These are phyloP conservation scores for Cucurbita pepo DNA, from an alignment of 306 rosid genomes.

Conservation along the genomic window DNA sequence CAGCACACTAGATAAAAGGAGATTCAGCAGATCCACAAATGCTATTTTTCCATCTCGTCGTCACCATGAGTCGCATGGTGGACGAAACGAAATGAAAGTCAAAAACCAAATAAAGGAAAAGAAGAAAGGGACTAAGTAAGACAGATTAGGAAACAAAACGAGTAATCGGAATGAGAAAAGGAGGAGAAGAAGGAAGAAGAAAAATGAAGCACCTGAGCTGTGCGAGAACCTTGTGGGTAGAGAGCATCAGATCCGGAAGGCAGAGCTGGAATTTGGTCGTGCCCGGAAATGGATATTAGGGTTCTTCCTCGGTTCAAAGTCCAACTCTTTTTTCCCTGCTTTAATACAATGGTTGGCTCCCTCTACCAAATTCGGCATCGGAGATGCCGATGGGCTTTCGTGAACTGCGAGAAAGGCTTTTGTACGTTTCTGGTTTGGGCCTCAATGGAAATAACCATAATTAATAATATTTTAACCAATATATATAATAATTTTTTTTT, in stretches of 20 bases:
- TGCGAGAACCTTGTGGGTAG: neutral
- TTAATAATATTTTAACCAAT: too few species aligned
- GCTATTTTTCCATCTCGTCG: neutral
- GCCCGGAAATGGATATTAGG: neutral
- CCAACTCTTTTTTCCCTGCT: neutral
- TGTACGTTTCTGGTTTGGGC: neutral
- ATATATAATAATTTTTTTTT: too few species aligned
- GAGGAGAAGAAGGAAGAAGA: neutral
- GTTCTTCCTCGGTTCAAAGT: neutral
- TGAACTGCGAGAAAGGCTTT: conserved; percentile 9
- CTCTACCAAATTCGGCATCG: conserved; percentile 9
- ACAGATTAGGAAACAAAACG: neutral
- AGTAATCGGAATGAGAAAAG: neutral
- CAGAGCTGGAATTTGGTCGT: neutral
- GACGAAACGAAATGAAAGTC: neutral
- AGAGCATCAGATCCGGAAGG: conserved; percentile 6
- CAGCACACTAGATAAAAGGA: neutral
- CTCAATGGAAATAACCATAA: neutral
- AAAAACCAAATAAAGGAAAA: neutral
- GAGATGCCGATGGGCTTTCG: conserved; percentile 12
- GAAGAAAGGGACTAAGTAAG: neutral
- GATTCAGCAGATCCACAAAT: neutral
- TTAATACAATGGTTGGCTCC: neutral
- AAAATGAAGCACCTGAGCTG: neutral
- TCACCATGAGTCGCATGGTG: neutral